phyloP scores from a whole-genome alignment of 2,329 filamentous ascomycete genomes.

The Hypoxylon sp. region DNA sequence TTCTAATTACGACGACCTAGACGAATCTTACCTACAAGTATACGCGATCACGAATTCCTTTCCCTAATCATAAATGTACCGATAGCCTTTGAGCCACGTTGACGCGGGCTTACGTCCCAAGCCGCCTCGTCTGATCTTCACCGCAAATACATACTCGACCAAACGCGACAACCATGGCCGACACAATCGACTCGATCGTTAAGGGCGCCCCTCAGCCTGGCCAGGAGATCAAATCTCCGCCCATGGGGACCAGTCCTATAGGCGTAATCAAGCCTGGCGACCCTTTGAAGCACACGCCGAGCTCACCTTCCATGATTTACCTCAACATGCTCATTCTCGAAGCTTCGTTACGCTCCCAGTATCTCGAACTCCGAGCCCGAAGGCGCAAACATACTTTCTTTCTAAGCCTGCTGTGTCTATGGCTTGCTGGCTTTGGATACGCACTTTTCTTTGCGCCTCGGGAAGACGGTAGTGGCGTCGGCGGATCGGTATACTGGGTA shows the following conservation, averaged over 20 bases:
- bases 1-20: conserved; percentile 27
- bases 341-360: conserved; percentile 91
- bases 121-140: conserved; percentile 31
- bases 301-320: conserved; percentile 95
- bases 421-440: conserved; percentile 89
- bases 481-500: conserved; percentile 96
- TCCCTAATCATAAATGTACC: conserved; percentile 26
- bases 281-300: conserved; percentile 85
- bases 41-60: conserved; percentile 18
- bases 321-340: conserved; percentile 98
- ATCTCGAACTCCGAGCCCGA: conserved; percentile 88
- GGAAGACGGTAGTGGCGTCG: conserved; percentile 91
- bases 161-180: conserved; percentile 65
- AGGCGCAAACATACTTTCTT: conserved; percentile 95
- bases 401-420: conserved; percentile 81
- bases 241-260: conserved; percentile 61
- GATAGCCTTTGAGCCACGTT: conserved; percentile 28
- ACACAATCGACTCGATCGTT: conserved; percentile 87
- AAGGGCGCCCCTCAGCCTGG: conserved; percentile 85
- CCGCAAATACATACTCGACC: conserved; percentile 1
- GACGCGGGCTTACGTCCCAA: conserved; percentile 41
- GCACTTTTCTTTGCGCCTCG: conserved; percentile 95
- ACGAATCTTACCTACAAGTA: conserved; percentile 14
- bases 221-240: conserved; percentile 64
- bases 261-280: conserved; percentile 69